phyloP scores from a whole-genome alignment of 1,284 basidiomycete species.

The Melampsora americana region DNA sequence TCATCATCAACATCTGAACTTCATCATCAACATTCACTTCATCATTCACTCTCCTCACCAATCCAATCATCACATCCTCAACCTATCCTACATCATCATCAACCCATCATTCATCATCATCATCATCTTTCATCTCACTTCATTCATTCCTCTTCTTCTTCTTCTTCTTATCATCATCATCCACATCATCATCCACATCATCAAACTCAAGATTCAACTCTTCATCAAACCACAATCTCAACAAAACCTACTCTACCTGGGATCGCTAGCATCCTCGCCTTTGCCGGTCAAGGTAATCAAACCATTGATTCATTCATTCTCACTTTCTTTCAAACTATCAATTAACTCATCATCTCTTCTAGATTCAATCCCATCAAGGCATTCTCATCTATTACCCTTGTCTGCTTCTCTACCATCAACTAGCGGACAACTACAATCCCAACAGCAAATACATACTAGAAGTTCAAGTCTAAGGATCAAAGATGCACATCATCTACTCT shows the following conservation, averaged over 20 bases:
- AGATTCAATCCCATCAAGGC: background rate
- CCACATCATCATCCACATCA: background rate
- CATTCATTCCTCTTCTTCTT: background rate
- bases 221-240: background rate
- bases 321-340: background rate
- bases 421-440: background rate
- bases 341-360: background rate
- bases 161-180: background rate
- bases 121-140: background rate
- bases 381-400: conserved; percentile 3
- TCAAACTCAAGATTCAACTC: background rate
- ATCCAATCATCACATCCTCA: background rate
- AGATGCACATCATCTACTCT: background rate
- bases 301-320: background rate
- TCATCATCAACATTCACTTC: too few relatives aligned
- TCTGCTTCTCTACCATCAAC: background rate
- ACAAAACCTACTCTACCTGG: conserved; percentile 35
- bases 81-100: background rate
- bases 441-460: background rate
- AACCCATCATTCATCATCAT: too few relatives aligned
- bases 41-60: background rate
- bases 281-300: conserved; percentile 37
- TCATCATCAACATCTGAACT: too few relatives aligned
- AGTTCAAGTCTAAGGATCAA: background rate
- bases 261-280: conserved; percentile 38